These are phyloP conservation scores for Debaryomyces castellii DNA, from an alignment of 805 yeast genomes.

Conservation along the genomic window DNA sequence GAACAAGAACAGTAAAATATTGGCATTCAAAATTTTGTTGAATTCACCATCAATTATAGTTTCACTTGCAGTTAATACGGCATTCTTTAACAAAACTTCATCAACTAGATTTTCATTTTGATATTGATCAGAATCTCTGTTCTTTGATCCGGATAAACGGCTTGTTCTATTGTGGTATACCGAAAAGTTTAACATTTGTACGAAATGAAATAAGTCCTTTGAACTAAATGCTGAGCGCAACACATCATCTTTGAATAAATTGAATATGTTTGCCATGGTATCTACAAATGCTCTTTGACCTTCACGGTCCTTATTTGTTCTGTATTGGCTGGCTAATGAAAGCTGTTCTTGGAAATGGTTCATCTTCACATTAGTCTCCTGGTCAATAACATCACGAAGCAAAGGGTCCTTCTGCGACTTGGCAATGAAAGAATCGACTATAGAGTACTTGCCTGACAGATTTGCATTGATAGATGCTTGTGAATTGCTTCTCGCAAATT, in stretches of 20 bases:
- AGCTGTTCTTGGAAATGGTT: conserved; percentile 32
- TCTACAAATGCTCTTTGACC: conserved; percentile 16
- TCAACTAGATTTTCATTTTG: conserved; percentile 23
- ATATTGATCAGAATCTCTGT: conserved; percentile 39
- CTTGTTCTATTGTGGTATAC: conserved; percentile 29
- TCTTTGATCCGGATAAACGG: conserved; percentile 31
- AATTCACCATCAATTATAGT: conserved; percentile 29
- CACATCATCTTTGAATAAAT: conserved; percentile 20
- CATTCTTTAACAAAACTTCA: conserved; percentile 29
- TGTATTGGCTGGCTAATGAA: conserved; percentile 18
- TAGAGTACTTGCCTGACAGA: conserved; percentile 6
- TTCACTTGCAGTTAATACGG: conserved; percentile 32
- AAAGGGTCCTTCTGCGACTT: conserved; percentile 22
- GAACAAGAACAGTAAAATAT: conserved; percentile 24
- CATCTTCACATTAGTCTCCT: conserved; percentile 18
- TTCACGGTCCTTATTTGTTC: conserved; percentile 11
- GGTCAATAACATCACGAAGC: conserved; percentile 16
- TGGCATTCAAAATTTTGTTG: conserved; percentile 19
- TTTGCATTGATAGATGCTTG: conserved; percentile 5
- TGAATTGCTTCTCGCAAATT: conserved; percentile 21
- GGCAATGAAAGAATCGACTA: conserved; percentile 18
- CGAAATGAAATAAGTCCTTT: conserved; percentile 22
- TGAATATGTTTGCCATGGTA: conserved; percentile 14
- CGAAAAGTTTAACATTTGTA: conserved; percentile 21
- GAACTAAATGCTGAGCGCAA: conserved; percentile 16